Conservation (phyloP, 306 rosid genomes). For the Medicago lupulina region DNA sequence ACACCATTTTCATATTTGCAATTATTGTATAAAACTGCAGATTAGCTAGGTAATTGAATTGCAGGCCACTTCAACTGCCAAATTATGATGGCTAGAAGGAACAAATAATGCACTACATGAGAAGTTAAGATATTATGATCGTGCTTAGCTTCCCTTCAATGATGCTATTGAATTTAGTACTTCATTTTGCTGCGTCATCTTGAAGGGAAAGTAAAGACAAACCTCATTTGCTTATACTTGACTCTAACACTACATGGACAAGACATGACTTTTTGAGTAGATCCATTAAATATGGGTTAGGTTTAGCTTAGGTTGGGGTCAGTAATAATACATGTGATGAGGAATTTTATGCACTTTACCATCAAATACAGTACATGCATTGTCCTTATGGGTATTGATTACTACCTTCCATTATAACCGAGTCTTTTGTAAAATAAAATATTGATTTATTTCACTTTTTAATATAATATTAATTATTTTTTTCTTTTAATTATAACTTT, state of each 20-base stretch:
- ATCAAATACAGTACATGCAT: slow-evolving; percentile 4
- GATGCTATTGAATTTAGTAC: not conserved
- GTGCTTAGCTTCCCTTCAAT: not conserved
- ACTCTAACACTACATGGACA: not conserved
- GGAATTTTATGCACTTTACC: not conserved
- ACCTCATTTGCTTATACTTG: not conserved
- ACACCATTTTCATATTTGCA: no score
- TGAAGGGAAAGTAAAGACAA: not conserved
- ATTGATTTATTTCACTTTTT: no score
- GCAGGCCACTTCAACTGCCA: not conserved
- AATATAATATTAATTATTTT: no score
- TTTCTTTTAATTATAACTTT: no score
- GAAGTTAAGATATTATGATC: not conserved
- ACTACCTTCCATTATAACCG: no score
- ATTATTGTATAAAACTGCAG: not conserved
- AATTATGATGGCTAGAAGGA: not conserved
- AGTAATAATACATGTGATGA: slow-evolving; percentile 3
- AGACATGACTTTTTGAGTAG: not conserved
- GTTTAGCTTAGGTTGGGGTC: slow-evolving; percentile 8
- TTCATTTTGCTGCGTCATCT: not conserved
- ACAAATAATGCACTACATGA: not conserved
- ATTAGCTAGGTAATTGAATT: not conserved
- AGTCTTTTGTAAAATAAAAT: no score
- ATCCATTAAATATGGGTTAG: not conserved
- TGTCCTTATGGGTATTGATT: not conserved